phyloP scores from a whole-genome alignment of 352 stramenopile genomes.

The Globisporangium radiosum region DNA sequence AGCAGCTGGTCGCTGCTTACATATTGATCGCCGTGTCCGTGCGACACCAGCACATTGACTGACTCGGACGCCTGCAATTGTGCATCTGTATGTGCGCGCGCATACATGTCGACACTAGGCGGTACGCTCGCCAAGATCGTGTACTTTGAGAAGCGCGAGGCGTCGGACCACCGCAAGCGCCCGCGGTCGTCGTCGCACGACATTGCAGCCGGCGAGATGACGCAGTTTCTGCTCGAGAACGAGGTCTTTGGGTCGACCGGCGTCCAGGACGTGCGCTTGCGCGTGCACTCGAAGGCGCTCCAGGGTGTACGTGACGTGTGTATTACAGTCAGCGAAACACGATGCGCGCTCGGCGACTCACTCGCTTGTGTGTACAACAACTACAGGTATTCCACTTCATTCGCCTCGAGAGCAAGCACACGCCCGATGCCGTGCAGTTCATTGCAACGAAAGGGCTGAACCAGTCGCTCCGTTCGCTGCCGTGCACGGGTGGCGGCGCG shows the following conservation, averaged over 20 bases:
- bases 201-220: slow-evolving; percentile 78
- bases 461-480: slow-evolving; percentile 70
- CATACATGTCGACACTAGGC: slow-evolving; percentile 20
- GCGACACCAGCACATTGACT: slow-evolving; percentile 1
- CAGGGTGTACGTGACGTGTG: slow-evolving; percentile 58
- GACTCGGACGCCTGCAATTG: slow-evolving; percentile 12
- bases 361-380: not conserved
- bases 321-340: too few species aligned
- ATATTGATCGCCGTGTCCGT: too few species aligned
- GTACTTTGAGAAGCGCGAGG: slow-evolving; percentile 88
- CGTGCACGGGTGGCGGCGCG: slow-evolving; percentile 75
- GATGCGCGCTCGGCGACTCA: too few species aligned
- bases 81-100: too few species aligned
- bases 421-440: slow-evolving; percentile 67
- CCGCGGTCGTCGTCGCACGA: slow-evolving; percentile 70
- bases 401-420: slow-evolving; percentile 75
- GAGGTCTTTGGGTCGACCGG: slow-evolving; percentile 74
- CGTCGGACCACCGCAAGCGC: slow-evolving; percentile 39
- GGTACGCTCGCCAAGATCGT: slow-evolving; percentile 94
- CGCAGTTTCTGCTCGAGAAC: slow-evolving; percentile 76
- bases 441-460: slow-evolving; percentile 72
- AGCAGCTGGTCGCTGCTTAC: too few species aligned
- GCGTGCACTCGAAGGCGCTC: slow-evolving; percentile 81
- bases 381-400: slow-evolving; percentile 94
- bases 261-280: slow-evolving; percentile 87